These are phyloP conservation scores for Arthroderma uncinatum DNA, from an alignment of 2,329 filamentous ascomycete genomes.

Conservation along the genomic window DNA sequence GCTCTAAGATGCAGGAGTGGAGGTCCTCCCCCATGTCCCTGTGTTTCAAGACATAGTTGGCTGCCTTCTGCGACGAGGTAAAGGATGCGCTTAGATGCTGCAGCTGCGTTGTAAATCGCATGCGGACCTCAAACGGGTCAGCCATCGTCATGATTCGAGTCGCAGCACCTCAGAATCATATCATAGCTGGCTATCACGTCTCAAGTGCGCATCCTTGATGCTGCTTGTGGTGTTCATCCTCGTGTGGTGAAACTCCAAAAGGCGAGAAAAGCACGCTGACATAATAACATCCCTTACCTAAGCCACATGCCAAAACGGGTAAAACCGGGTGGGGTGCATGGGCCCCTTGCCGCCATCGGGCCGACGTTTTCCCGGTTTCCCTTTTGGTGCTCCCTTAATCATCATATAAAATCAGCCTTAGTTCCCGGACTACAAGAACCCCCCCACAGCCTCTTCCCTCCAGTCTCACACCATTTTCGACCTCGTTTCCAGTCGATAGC, in stretches of 20 bases:
- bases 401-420: not conserved
- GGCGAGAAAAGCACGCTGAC: not conserved
- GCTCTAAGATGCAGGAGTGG: slow-evolving; percentile 93
- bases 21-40: slow-evolving; percentile 93
- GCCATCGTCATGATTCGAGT: slow-evolving; percentile 45
- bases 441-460: not conserved
- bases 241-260: not conserved
- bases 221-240: not conserved
- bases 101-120: slow-evolving; percentile 86
- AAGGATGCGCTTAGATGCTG: slow-evolving; percentile 85
- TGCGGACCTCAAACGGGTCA: slow-evolving; percentile 95
- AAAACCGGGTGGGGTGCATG: not conserved
- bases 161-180: not conserved
- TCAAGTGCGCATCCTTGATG: too few relatives aligned
- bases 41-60: slow-evolving; percentile 88
- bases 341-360: not conserved
- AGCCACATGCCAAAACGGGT: not conserved
- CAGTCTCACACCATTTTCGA: not conserved
- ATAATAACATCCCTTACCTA: not conserved
- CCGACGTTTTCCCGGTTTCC: not conserved
- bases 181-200: not conserved
- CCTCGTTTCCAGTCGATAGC: not conserved
- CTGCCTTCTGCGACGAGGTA: slow-evolving; percentile 79
- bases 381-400: not conserved
- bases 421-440: not conserved